Evolutionary conservation across 1,284 basidiomycete genomes (phyloP), one percentile per base, ranked within the genome.

Genomic region (Papiliotrema nemorosa): DNA sequence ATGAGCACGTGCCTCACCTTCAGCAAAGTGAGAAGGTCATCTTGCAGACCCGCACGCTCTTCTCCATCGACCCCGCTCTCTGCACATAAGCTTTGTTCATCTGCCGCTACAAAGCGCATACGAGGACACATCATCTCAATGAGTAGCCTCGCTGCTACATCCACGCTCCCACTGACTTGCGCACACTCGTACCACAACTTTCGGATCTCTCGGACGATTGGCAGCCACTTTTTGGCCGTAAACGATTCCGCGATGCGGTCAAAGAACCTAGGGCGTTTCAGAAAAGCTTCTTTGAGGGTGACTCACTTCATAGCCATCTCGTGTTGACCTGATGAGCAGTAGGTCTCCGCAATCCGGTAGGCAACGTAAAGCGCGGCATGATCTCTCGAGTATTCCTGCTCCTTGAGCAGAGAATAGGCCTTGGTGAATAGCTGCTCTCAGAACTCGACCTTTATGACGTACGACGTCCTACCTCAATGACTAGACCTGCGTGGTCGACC

Each of bases 321-420:
- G 60, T 85, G 84, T 66, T 91, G 89, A 0, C 58, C 63, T 0
- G 70, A 58, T 27, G 54, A 37, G 24, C 56, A 58, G 67, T 96
- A 91, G 1, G 87, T 87, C 55, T 86, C 81, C 0, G 90, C 90
- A 41, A 94, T 92, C 34, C 84, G 82, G 70, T 83, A 86, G 2
- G 90, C 90, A 39, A 96, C 85, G 78, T 84, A 89, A 13, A 91
- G 76, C 0, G 88, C 90, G 54, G 90, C 76, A 4, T 90, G 82
- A 2, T 83, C 82, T 54, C 86, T 74, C 5, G 60, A 57, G 13
- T 47, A 35, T 58, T 79, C 50, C 67, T 69, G 38, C 56, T 83
- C 85, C 74, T 91, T 93, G 78, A 94, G 90, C 10, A 90, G 70
- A 59, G 92, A 87, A 67, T 94, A 93, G 1, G 92, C 81, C 66